These are phyloP conservation scores for Lodderomyces orthopsilosis DNA, from an alignment of 1,139 yeast genomes.

Conservation along the genomic window DNA sequence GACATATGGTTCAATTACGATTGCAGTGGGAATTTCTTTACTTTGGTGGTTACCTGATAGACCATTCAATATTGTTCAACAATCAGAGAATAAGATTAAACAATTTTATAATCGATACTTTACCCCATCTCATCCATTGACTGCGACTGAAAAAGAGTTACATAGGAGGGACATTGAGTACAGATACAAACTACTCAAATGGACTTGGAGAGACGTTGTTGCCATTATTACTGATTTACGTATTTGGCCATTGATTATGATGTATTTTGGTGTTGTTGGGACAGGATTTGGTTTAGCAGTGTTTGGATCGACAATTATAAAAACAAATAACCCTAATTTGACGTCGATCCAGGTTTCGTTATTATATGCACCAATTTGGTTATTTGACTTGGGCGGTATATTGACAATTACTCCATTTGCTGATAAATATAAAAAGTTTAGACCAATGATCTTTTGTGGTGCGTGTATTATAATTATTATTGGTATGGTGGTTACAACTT, in stretches of 20 bases:
- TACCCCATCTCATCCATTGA: slow-evolving; percentile 52
- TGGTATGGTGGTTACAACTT: slow-evolving; percentile 76
- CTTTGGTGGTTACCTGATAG: slow-evolving; percentile 89
- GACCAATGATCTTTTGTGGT: slow-evolving; percentile 60
- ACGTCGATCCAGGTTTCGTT: slow-evolving; percentile 69
- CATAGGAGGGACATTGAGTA: slow-evolving; percentile 66
- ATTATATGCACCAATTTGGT: slow-evolving; percentile 86
- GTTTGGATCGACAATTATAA: slow-evolving; percentile 80
- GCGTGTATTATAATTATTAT: slow-evolving; percentile 66
- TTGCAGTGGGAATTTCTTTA: slow-evolving; percentile 60
- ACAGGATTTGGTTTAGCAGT: slow-evolving; percentile 84
- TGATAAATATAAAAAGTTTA: slow-evolving; percentile 56
- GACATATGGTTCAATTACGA: slow-evolving; percentile 72
- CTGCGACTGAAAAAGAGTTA: slow-evolving; percentile 47
- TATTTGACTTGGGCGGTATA: slow-evolving; percentile 80
- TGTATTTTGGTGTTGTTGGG: slow-evolving; percentile 93
- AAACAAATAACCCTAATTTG: slow-evolving; percentile 59
- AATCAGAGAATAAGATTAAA: slow-evolving; percentile 14
- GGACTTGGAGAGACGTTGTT: slow-evolving; percentile 63
- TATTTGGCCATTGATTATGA: slow-evolving; percentile 76
- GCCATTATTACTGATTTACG: slow-evolving; percentile 60
- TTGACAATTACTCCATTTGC: slow-evolving; percentile 75
- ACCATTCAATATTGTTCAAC: slow-evolving; percentile 27
- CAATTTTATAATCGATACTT: slow-evolving; percentile 23
- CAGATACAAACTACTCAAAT: slow-evolving; percentile 36